Evolutionary conservation across 352 stramenopile genomes (phyloP).

Genomic region (Phytopythium boreale): DNA sequence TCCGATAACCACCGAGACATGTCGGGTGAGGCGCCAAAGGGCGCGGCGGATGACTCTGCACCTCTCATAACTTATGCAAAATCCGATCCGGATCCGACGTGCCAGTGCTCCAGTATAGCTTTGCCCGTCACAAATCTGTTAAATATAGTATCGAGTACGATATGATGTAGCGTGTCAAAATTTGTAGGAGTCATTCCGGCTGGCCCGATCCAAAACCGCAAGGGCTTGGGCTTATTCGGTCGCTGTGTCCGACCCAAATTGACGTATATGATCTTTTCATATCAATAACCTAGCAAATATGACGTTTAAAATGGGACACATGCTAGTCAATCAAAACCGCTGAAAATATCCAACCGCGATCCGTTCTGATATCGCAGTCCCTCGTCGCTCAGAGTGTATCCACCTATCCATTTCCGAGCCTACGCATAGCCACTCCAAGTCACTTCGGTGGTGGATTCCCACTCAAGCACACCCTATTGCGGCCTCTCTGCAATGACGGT

Average conservation of each 20-base stretch:
- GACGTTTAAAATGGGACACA: not conserved
- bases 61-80: slow-evolving; percentile 5
- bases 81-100: not conserved
- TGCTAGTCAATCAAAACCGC: slow-evolving; percentile 1
- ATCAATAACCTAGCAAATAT: too few species aligned
- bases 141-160: not conserved
- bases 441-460: slow-evolving; percentile 2
- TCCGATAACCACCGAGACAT: slow-evolving; percentile 3
- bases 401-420: slow-evolving; percentile 1
- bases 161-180: slow-evolving; percentile 1
- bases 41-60: not conserved
- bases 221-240: not conserved
- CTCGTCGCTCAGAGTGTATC: not conserved
- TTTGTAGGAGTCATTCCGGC: slow-evolving; percentile 4
- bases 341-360: slow-evolving; percentile 6
- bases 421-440: not conserved
- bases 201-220: not conserved
- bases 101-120: not conserved
- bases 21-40: not conserved
- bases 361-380: not conserved
- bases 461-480: not conserved
- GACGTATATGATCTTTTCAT: not conserved
- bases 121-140: not conserved
- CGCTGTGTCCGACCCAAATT: not conserved
- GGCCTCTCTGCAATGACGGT: not conserved